A percentile compares a stretch with the other conserved stretches of the same genome.
phyloP scores from a whole-genome alignment of 1,139 yeast species.

The Taphrina populina region DNA sequence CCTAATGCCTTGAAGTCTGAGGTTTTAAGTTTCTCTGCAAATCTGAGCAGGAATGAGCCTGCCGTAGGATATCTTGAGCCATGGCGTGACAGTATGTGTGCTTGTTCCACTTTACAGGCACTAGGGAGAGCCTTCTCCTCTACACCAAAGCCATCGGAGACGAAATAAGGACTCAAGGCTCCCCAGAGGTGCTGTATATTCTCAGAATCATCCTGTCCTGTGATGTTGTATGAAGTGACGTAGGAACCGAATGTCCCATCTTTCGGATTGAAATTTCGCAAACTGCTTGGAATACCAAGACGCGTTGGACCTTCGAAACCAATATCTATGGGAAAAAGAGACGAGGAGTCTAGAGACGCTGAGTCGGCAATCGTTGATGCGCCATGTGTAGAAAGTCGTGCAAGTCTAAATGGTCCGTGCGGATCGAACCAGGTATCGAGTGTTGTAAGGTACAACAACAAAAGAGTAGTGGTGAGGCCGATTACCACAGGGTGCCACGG shows the following conservation, averaged over 20 bases:
- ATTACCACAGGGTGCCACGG: slow-evolving; percentile 24
- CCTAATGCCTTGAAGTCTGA: slow-evolving; percentile 14
- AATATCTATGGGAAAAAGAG: slow-evolving; percentile 21
- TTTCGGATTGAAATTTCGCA: slow-evolving; percentile 11
- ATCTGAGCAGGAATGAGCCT: slow-evolving; percentile 11
- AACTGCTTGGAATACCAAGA: slow-evolving; percentile 12
- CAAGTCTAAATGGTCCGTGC: background rate
- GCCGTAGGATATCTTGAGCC: slow-evolving; percentile 32
- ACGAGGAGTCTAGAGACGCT: too few species aligned
- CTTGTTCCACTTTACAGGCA: slow-evolving; percentile 23
- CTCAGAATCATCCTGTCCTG: slow-evolving; percentile 11
- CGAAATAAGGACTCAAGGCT: slow-evolving; percentile 24
- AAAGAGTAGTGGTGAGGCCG: slow-evolving; percentile 1
- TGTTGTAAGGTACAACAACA: slow-evolving; percentile 16
- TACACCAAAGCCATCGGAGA: slow-evolving; percentile 24
- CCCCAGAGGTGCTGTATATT: slow-evolving; percentile 30
- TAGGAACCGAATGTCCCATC: slow-evolving; percentile 4
- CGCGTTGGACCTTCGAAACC: slow-evolving; percentile 27
- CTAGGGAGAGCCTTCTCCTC: slow-evolving; percentile 16
- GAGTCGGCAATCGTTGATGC: background rate
- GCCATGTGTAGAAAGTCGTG: background rate
- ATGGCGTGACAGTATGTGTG: slow-evolving; percentile 24
- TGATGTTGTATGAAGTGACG: slow-evolving; percentile 16
- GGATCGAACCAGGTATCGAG: slow-evolving; percentile 11
- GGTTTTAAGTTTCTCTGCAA: slow-evolving; percentile 12